phyloP scores from a whole-genome alignment of 495 filamentous ascomycete species.

The Penicillium simplicissimum region DNA sequence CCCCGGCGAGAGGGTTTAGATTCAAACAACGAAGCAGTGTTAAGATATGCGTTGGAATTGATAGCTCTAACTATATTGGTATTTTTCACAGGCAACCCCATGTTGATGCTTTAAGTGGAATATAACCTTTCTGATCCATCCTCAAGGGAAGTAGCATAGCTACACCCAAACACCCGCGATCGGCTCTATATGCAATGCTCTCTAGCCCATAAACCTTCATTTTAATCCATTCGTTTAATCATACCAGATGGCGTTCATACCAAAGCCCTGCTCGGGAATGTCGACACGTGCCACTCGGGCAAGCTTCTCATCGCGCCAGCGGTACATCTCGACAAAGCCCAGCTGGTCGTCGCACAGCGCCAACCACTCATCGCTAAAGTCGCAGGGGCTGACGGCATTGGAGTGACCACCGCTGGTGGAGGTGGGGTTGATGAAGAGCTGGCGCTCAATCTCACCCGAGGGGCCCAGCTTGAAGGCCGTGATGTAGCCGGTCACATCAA shows the following conservation, averaged over 20 bases:
- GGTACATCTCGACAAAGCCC: slow-evolving; percentile 82
- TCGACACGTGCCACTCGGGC: slow-evolving; percentile 71
- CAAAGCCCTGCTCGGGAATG: slow-evolving; percentile 78
- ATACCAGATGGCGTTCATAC: slow-evolving; percentile 91
- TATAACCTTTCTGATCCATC: background rate
- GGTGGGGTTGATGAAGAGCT: slow-evolving; percentile 78
- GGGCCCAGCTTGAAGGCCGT: slow-evolving; percentile 72
- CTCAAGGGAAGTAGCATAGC: background rate
- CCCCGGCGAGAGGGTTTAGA: background rate
- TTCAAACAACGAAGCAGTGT: background rate
- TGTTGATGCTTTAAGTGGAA: background rate
- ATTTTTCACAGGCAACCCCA: background rate
- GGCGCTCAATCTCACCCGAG: slow-evolving; percentile 68
- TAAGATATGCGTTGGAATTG: background rate
- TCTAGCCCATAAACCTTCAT: background rate
- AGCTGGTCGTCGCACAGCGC: slow-evolving; percentile 83
- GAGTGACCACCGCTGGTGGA: slow-evolving; percentile 84
- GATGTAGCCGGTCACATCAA: slow-evolving; percentile 76
- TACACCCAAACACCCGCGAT: background rate
- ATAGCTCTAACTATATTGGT: background rate
- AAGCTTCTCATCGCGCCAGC: slow-evolving; percentile 77
- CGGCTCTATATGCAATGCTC: background rate
- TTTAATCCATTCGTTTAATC: slow-evolving; percentile 49
- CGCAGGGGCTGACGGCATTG: slow-evolving; percentile 76
- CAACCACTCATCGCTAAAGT: slow-evolving; percentile 82